Percentiles rank a stretch among this genome's conserved stretches.
These are phyloP conservation scores for Fimicolochytrium jonesii DNA, from an alignment of 192 early-diverging fungal species.

Conservation along the genomic window DNA sequence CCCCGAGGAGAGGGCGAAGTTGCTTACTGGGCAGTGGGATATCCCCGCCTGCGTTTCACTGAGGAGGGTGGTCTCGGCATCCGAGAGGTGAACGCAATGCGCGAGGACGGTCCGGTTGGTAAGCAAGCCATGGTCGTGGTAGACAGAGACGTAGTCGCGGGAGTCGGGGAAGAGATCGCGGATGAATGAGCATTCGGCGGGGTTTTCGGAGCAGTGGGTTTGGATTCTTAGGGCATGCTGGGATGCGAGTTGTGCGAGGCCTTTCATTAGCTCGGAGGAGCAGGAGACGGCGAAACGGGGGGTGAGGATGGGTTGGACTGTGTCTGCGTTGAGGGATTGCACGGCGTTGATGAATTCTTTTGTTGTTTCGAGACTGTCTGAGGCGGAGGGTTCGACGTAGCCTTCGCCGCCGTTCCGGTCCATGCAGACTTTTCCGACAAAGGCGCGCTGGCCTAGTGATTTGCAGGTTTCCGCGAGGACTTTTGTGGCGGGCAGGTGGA, in stretches of 20 bases:
- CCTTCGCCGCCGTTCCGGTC: conserved; percentile 78
- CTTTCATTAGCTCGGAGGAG: conserved; percentile 61
- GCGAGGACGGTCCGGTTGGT: conserved; percentile 79
- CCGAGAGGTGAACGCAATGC: conserved; percentile 84
- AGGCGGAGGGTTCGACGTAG: conserved; percentile 68
- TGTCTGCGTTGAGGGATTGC: conserved; percentile 7
- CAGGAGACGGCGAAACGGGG: conserved; percentile 92
- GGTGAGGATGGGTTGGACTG: conserved; percentile 73
- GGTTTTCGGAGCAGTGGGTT: conserved; percentile 87
- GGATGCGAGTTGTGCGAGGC: conserved; percentile 66
- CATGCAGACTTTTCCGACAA: conserved; percentile 97
- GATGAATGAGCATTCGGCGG: conserved; percentile 72
- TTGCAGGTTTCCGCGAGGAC: conserved; percentile 66
- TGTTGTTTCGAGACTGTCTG: conserved; percentile 64
- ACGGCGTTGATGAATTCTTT: conserved; percentile 33
- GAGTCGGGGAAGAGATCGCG: conserved; percentile 67
- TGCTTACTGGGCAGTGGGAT: conserved; percentile 89
- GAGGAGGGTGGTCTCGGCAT: conserved; percentile 66
- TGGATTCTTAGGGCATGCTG: conserved; percentile 79
- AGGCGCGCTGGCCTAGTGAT: conserved; percentile 76
- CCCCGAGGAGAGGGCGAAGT: conserved; percentile 81
- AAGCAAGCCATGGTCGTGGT: conserved; percentile 69
- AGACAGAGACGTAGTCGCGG: conserved; percentile 69
- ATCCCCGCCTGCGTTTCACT: conserved; percentile 65
- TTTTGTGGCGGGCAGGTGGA: conserved; percentile 73